Evolutionary conservation across 164 flowering plant genomes (phyloP).

Genomic region (Nymphaea thermarum): DNA sequence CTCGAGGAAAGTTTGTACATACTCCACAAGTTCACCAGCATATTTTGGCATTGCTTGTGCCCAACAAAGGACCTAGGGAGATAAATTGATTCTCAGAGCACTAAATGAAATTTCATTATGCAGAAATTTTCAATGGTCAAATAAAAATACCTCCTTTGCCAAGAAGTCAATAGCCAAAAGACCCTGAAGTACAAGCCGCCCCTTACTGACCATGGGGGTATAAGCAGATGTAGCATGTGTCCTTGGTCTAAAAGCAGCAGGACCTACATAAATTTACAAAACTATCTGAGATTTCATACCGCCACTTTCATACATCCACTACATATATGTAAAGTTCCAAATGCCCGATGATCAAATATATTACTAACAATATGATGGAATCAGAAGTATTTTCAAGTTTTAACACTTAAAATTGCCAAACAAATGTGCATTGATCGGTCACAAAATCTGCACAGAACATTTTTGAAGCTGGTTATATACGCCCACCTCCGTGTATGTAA

Average conservation of each 20-base stretch:
- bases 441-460: too few relatives aligned
- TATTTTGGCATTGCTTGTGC: slow-evolving; percentile 99
- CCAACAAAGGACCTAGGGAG: slow-evolving; percentile 86
- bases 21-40: slow-evolving; percentile 80
- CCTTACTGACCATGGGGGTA: slow-evolving; percentile 64
- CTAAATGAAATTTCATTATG: neutral
- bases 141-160: slow-evolving; percentile 61
- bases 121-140: too few relatives aligned
- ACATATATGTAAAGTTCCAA: too few relatives aligned
- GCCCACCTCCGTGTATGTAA: too few relatives aligned
- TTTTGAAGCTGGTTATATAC: too few relatives aligned
- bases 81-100: neutral
- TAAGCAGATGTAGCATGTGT: slow-evolving; percentile 61
- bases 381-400: too few relatives aligned
- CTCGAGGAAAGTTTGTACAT: slow-evolving; percentile 93
- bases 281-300: neutral
- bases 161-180: slow-evolving; percentile 88
- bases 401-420: too few relatives aligned
- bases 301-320: too few relatives aligned
- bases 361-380: too few relatives aligned
- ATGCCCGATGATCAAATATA: too few relatives aligned
- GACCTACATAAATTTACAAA: slow-evolving; percentile 38
- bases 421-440: too few relatives aligned
- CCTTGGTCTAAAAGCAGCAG: slow-evolving; percentile 97
- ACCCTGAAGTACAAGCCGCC: slow-evolving; percentile 94